phyloP scores from a whole-genome alignment of 2,329 filamentous ascomycete genomes.

The Eurotiales sp. region DNA sequence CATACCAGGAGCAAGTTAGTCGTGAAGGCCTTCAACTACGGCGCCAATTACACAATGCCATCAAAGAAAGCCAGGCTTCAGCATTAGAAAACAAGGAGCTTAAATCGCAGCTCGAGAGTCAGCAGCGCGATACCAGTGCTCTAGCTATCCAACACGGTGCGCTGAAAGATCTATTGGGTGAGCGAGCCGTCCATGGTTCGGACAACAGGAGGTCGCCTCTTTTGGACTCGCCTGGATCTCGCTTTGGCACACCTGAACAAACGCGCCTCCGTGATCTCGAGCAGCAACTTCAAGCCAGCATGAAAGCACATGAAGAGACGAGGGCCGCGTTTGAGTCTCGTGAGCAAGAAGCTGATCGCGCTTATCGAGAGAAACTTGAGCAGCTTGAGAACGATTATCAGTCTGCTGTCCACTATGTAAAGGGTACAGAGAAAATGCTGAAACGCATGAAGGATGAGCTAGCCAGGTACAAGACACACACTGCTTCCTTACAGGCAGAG shows the following conservation, averaged over 20 bases:
- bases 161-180: conserved; percentile 84
- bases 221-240: conserved; percentile 68
- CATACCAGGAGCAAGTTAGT: conserved; percentile 95
- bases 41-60: conserved; percentile 78
- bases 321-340: conserved; percentile 73
- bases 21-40: conserved; percentile 86
- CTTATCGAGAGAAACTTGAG: conserved; percentile 87
- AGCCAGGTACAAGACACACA: conserved; percentile 84
- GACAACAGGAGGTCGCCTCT: conserved; percentile 65
- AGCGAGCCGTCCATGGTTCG: conserved; percentile 79
- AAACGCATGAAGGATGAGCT: conserved; percentile 98
- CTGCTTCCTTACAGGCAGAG: conserved; percentile 75
- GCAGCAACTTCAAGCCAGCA: conserved; percentile 72
- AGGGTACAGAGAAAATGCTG: conserved; percentile 98
- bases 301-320: conserved; percentile 80
- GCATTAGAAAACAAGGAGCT: conserved; percentile 77
- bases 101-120: conserved; percentile 74
- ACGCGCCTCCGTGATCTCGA: conserved; percentile 79
- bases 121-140: conserved; percentile 92
- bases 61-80: conserved; percentile 79
- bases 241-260: conserved; percentile 74
- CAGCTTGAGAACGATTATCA: conserved; percentile 97
- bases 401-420: conserved; percentile 95
- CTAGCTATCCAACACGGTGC: conserved; percentile 88
- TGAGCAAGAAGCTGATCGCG: conserved; percentile 78